Base-by-base conservation (phyloP, 768 basidiomycete genomes). In the Leccinum longicurvipes region DNA sequence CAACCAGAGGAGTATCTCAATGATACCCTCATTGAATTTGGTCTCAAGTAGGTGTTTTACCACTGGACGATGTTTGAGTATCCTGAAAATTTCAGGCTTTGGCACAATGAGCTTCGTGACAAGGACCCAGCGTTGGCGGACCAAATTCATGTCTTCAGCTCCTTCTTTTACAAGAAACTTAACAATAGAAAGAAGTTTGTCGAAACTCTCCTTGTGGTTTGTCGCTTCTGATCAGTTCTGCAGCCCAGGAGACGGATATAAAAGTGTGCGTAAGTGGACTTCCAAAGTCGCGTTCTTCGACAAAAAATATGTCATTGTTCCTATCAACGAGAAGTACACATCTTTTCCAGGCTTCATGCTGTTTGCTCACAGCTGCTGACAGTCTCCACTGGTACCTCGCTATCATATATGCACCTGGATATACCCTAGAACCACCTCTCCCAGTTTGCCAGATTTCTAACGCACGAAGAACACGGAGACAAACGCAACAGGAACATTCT, bases 381-480 rank as follows among this genome's bases (percentile, higher is more conserved):
- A 98, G 96, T 63, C 72, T 92, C 44, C 97, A 99, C 73, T 98
- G 97, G 97, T 98, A 97, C 71, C 82, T 98, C 39, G 95, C 92
- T 15, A 85, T 98, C 58, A 96, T 99, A 61, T 88, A 84, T 69
- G 85, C 88, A 56, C 96, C 97, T 1, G 84, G 82, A 51, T 70
- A 77, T 47, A 73, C 80, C 7, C 72, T 89, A 67, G 70, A 79
- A 32, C 76, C 84, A 12, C 75, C 79, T n/a, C 76, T 79, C 27
- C 73, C 72, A 10, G 63, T 7, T 7, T 27, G 31, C n/a, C 61
- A 47, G 19, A n/a, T 29, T n/a, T 44, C 55, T 31, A 52, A 31
- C 6, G 3, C 41, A 47, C 67, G 61, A 32, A 39, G 39, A 47
- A 71, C 65, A 23, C 67, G 68, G 36, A 59, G 55, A 47, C 67